Evolutionary conservation across 169 alveolate genomes (phyloP).

Genomic region (Eimeria maxima): DNA sequence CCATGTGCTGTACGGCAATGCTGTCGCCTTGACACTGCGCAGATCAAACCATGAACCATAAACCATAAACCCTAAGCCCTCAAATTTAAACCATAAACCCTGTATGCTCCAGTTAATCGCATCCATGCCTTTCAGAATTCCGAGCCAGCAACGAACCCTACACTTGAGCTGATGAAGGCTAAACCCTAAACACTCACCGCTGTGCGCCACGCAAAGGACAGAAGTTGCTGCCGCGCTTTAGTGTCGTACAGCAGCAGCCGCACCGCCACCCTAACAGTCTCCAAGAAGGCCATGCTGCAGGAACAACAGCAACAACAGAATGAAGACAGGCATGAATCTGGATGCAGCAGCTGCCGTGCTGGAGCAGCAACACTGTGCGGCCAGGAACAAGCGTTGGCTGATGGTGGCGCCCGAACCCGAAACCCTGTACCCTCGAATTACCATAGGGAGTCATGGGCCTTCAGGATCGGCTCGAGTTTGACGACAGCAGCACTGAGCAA

Average conservation of each 20-base stretch:
- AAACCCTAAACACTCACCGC: constrained; percentile 53
- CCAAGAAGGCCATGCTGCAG: constrained; percentile 70
- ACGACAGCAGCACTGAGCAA: constrained; percentile 50
- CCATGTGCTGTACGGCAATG: constrained; percentile 77
- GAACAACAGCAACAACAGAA: constrained; percentile 42
- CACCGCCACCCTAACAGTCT: constrained; percentile 40
- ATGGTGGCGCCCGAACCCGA: not conserved
- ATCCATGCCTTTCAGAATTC: not conserved
- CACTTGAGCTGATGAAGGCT: not conserved
- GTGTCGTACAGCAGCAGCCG: constrained; percentile 41
- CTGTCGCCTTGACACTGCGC: constrained; percentile 48
- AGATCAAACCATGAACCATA: not conserved
- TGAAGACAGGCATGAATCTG: too few relatives aligned
- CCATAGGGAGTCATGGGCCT: constrained; percentile 37
- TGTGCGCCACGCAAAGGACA: constrained; percentile 51
- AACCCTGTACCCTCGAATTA: not conserved
- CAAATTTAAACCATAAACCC: not conserved
- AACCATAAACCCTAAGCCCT: constrained; percentile 41
- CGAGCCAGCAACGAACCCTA: not conserved
- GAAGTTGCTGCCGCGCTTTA: constrained; percentile 33
- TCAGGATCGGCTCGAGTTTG: constrained; percentile 23
- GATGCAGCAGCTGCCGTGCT: not conserved
- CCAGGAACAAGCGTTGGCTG: not conserved
- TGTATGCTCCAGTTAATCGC: not conserved
- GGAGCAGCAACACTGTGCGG: not conserved